Conservation (phyloP, 2,329 filamentous ascomycete genomes). For the Stachybotrys chartarum region DNA sequence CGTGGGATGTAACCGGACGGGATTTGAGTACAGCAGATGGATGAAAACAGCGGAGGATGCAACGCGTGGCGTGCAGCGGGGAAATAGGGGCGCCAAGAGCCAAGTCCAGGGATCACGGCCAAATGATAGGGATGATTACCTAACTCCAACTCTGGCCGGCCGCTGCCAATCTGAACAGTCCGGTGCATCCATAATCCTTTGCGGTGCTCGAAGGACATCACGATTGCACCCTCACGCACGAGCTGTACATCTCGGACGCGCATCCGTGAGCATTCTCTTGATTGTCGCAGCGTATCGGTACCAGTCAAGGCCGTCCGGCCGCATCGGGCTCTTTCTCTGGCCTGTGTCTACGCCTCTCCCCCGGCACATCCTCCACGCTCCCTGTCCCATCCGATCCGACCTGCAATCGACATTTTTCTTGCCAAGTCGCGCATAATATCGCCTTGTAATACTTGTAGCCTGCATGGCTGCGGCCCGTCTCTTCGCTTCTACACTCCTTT, state of each 20-base stretch:
- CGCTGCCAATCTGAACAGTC: not conserved
- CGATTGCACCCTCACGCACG: not conserved
- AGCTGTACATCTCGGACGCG: not conserved
- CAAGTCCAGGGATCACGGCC: not conserved
- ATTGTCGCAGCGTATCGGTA: not conserved
- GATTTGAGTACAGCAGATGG: no score
- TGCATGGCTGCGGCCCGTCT: conserved; percentile 10
- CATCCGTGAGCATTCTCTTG: not conserved
- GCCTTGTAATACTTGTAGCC: conserved; percentile 3
- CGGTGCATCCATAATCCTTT: not conserved
- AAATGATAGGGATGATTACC: not conserved
- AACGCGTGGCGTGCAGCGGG: not conserved
- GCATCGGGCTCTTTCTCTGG: not conserved
- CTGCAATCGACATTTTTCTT: not conserved
- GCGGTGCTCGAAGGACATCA: not conserved
- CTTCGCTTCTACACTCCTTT: conserved; percentile 6
- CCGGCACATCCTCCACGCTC: not conserved
- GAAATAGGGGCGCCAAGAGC: not conserved
- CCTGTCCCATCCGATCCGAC: not conserved
- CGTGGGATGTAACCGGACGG: no score
- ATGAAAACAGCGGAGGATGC: not conserved
- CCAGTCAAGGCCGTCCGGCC: not conserved
- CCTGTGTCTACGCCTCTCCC: not conserved
- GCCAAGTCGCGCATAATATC: not conserved
- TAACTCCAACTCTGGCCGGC: not conserved